Evolutionary conservation across 306 rosid genomes (phyloP).

Genomic region (Sindora glabra): DNA sequence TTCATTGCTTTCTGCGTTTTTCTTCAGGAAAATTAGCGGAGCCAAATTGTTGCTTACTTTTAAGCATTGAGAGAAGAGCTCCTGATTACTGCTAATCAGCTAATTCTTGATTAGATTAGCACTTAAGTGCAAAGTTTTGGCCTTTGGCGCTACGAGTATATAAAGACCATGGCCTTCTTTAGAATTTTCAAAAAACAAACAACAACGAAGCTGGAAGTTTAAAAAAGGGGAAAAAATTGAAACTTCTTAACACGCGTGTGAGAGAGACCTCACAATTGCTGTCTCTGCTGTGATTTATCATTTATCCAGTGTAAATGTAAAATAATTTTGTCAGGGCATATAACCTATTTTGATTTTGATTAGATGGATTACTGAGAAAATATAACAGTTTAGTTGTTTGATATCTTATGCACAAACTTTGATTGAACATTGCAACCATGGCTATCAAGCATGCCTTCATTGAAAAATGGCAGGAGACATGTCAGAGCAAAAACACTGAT

Average conservation of each 20-base stretch:
- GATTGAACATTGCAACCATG: constrained; percentile 8
- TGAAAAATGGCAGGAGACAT: constrained; percentile 1
- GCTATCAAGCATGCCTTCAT: not conserved
- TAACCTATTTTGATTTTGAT: not conserved
- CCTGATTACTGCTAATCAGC: not conserved
- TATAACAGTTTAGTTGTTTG: not conserved
- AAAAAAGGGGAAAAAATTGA: not conserved
- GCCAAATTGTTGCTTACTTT: constrained; percentile 19
- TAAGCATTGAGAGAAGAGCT: constrained; percentile 29
- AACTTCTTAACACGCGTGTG: not conserved
- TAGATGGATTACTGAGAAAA: not conserved
- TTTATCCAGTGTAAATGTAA: not conserved
- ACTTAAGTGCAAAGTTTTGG: not conserved
- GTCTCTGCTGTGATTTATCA: not conserved
- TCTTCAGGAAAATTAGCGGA: constrained; percentile 10
- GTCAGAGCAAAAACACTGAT: not conserved
- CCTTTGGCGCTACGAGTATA: not conserved
- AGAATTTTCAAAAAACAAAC: not conserved
- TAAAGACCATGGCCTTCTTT: not conserved
- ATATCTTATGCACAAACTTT: not conserved
- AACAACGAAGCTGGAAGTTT: not conserved
- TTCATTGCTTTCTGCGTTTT: not conserved
- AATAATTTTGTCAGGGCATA: not conserved
- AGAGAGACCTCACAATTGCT: constrained; percentile 4
- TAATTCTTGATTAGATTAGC: not conserved